Base-by-base conservation (phyloP, 495 filamentous ascomycete genomes). In the Aspergillus indologenus region DNA sequence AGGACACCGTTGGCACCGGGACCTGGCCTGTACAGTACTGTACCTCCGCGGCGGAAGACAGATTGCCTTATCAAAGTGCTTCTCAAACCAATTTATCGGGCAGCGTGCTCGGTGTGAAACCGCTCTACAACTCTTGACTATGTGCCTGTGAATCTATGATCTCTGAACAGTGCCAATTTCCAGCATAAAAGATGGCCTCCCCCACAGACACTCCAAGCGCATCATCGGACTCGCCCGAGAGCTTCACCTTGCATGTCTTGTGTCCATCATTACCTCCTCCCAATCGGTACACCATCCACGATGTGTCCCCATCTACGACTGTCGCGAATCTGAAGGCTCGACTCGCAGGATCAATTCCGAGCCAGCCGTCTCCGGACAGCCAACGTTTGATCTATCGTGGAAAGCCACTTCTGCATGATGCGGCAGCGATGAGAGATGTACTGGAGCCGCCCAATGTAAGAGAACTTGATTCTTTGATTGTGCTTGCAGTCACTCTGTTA, bases 301-400 rank as follows among this genome's bases (percentile, higher is more conserved):
- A 76, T 19, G 56, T 90, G 17, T 71, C 83, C 3, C 70, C 78
- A 5, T 70, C 80, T 0, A 82, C 80, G 0, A 90, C 85, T 2
- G 65, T 91, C 31, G 79, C 73, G 17, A 71, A 85, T 60, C 67
- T 92, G 19, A 89, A 86, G 65, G 72, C 74, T 5, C 83, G 74
- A 55, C 85, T 92, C 58, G 77, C 80, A 15, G 71, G 82, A 56
- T 61, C 67, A 15, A 68, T 90, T n/a, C 70, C 77, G 5, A 77
- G 73, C 40, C 81, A 76, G 9, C 84, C 87, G 29, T 52, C 76
- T 3, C 65, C 82, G 69, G 58, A 66, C 4, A 74, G 73, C 4
- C 87, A 90, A 64, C 76, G 87, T 12, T 66, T 92, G 45, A 90
- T 91, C 23, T 85, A 88, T 61, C 74, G 82, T 56, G 89, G 88